Base-by-base conservation (phyloP, 2,329 filamentous ascomycete species). In the Fusarium phyllophilum region DNA sequence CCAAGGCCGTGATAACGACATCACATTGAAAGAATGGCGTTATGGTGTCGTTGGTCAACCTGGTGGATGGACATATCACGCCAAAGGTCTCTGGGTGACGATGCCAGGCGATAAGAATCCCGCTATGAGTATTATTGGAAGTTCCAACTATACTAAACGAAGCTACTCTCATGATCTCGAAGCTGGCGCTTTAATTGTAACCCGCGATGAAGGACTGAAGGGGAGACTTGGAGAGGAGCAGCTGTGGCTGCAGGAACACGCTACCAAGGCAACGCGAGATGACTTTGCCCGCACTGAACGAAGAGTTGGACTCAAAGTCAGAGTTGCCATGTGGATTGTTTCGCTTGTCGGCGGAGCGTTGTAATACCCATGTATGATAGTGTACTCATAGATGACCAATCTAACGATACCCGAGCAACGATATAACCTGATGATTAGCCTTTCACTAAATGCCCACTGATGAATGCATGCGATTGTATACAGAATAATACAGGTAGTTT, bases 21-120 rank as follows among this genome's bases (percentile, higher is more conserved):
- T 98, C 34, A 83, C 89, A 8, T 86, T 99, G 8, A 93, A 94
- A 71, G 96, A 99, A 83, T 99, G 96, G 96, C 89, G 92, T 12
- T 88, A 88, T 51, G 96, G 96, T 14, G 93, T 91, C 0, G 93
- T 97, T 6, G 93, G 93, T 24, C 89, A 94, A 77, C 91, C 93
- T 0, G 94, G 87, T 3, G 96, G 94, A 2, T 99, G 97, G 96
- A 98, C 96, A 0, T 99, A 99, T 82, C 96, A 99, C 78, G 96
- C 96, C 54, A 99, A 99, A 83, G 96, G 96, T 0, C 86, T 98
- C 5, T 98, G 96, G 96, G 87, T 98, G 33, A 94, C 93, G 0
- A 86, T 96, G 62, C 89, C 92, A 0, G 85, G 87, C 5, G 89
- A 92, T 52, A 82, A 86, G 41, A 84, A 91, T 44, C 95, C 95